Evolutionary conservation across 2,329 filamentous ascomycete species (phyloP), one percentile per base, ranked within the genome.

Genomic region (Pseudocercospora fuligena): DNA sequence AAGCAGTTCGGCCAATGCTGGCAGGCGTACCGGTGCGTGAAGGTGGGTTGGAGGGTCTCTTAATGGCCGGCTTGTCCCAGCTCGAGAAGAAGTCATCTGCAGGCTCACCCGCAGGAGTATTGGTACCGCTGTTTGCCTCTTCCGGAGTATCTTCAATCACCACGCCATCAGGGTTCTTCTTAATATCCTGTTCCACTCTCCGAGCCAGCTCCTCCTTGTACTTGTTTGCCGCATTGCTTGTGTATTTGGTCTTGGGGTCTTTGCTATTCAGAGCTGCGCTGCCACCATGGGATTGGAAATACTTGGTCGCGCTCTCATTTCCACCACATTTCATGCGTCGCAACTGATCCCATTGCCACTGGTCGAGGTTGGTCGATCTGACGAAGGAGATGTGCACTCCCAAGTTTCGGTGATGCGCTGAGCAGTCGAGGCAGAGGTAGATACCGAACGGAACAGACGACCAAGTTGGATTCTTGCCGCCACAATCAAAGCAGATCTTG

Each of bases 361-460:
- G 93, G 81, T 99, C 95, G 80, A 99, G 91, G 81, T 97, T 97
- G 69, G 94, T 98, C 69, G 94, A 98, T 76, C 95, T 91, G 76
- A 99, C 95, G 85, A 99, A 99, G 74, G 94, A 97, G 82, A 99
- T 97, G 82, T 99, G 95, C 68, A 98, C 94, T 80, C 95, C 95
- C 76, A 99, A 89, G 81, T 98, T 98, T 75, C 95, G 91, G 82
- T 99, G 95, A 80, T 97, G 93, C 65, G 94, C 91, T 49, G 94
- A 97, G 84, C 95, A 99, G 83, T 99, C 95, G 76, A 99, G 90
- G 78, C 95, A 99, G 23, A 99, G 89, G 80, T 98, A 99, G 80
- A 99, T 98, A 77, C 92, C 95, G 71, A 99, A 93, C 11, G 94
- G 94, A 6, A 75, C 74, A 8, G 94, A 98, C 7, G 94, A 97